phyloP scores from a whole-genome alignment of 257 asterid species.

The Solanum neorickii region DNA sequence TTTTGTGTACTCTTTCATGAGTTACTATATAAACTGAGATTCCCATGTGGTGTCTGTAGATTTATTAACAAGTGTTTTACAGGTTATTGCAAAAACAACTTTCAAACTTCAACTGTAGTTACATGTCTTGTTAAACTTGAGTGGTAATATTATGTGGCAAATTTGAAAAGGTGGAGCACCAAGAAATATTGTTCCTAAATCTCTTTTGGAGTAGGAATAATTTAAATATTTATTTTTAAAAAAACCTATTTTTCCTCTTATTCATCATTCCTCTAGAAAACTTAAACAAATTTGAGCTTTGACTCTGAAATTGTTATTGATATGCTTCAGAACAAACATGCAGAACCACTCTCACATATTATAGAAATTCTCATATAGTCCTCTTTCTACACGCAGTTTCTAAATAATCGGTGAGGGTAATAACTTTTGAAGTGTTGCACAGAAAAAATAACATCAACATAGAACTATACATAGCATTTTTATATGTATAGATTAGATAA shows the following conservation, averaged over 20 bases:
- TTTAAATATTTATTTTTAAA: no score
- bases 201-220: not conserved
- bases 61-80: not conserved
- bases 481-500: not conserved
- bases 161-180: not conserved
- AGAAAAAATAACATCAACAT: not conserved
- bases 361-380: no score
- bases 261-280: no score
- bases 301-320: not conserved
- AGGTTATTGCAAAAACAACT: not conserved
- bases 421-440: not conserved
- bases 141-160: not conserved
- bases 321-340: not conserved
- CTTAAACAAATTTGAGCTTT: no score
- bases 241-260: no score
- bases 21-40: not conserved
- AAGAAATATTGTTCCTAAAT: not conserved
- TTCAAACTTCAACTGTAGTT: not conserved
- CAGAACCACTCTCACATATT: no score
- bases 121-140: no score
- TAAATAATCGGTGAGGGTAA: accelerated
- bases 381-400: no score
- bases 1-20: not conserved
- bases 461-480: not conserved
- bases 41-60: not conserved